These are phyloP conservation scores for Gossypioides kirkii DNA, from an alignment of 345 rosid species.

Conservation along the genomic window DNA sequence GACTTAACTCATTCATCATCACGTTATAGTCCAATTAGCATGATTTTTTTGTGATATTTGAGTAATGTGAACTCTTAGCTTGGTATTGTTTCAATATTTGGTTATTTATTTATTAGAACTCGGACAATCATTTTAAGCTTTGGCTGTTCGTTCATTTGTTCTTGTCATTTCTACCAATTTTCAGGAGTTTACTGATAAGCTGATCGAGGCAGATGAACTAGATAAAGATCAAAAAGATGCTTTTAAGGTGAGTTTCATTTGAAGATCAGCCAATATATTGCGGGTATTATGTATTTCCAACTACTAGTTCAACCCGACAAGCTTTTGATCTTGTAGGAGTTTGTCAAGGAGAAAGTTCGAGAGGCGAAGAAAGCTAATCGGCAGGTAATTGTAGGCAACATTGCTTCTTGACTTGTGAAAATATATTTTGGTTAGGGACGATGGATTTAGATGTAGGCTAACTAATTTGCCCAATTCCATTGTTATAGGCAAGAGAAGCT, in stretches of 20 bases:
- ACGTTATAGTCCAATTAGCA: no score
- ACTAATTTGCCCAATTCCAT: slow-evolving; percentile 14
- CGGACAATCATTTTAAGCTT: neutral
- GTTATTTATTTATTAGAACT: neutral
- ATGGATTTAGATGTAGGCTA: neutral
- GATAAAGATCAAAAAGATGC: slow-evolving; percentile 73
- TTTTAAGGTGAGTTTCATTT: slow-evolving; percentile 47
- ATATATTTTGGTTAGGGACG: neutral
- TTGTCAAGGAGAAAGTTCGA: slow-evolving; percentile 68
- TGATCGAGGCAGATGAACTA: slow-evolving; percentile 57
- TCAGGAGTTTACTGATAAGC: slow-evolving; percentile 65
- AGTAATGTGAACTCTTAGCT: neutral
- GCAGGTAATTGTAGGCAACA: slow-evolving; percentile 41
- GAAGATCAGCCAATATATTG: slow-evolving; percentile 8
- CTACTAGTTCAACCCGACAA: neutral
- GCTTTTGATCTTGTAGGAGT: slow-evolving; percentile 45
- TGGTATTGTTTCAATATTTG: neutral
- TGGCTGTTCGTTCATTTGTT: neutral
- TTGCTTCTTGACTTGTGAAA: neutral
- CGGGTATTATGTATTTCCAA: neutral
- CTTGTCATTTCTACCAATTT: slow-evolving; percentile 3
- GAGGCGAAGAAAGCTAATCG: slow-evolving; percentile 82
- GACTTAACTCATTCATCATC: slow-evolving; percentile 14
- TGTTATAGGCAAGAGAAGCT: slow-evolving; percentile 73
- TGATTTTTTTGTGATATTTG: no score